These are phyloP conservation scores for Eucalyptus viminalis DNA, from an alignment of 345 rosid species.

Conservation along the genomic window DNA sequence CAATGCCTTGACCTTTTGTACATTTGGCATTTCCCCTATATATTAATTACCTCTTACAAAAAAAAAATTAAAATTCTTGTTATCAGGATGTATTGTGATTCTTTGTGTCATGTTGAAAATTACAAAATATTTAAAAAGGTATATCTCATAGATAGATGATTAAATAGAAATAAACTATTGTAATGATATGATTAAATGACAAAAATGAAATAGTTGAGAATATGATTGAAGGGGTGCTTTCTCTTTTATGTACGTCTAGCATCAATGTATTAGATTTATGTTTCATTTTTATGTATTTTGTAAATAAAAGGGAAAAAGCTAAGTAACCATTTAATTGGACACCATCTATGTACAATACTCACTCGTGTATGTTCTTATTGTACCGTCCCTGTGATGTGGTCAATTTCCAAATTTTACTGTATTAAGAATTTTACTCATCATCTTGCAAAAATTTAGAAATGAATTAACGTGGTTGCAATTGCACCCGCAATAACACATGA, in stretches of 20 bases:
- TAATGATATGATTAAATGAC: not conserved
- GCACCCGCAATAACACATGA: not conserved
- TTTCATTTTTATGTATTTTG: not conserved
- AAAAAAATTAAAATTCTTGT: not conserved
- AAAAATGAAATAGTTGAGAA: not conserved
- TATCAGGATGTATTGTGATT: not conserved
- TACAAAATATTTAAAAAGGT: not conserved
- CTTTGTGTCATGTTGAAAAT: not conserved
- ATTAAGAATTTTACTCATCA: not conserved
- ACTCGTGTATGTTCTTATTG: not conserved
- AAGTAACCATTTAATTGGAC: not conserved
- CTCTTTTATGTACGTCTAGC: not conserved
- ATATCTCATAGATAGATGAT: not conserved
- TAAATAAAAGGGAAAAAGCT: not conserved
- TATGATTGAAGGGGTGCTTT: not conserved
- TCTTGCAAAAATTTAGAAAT: not conserved
- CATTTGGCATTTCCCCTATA: no score
- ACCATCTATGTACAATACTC: not conserved
- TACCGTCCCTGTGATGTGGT: not conserved
- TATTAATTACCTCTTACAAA: no score
- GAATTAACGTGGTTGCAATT: not conserved
- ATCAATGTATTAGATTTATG: not conserved
- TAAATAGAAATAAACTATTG: not conserved
- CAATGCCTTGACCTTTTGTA: no score
- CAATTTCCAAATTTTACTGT: not conserved